Conservation (phyloP, 2,329 filamentous ascomycete species). For the Claviceps digitariae region DNA sequence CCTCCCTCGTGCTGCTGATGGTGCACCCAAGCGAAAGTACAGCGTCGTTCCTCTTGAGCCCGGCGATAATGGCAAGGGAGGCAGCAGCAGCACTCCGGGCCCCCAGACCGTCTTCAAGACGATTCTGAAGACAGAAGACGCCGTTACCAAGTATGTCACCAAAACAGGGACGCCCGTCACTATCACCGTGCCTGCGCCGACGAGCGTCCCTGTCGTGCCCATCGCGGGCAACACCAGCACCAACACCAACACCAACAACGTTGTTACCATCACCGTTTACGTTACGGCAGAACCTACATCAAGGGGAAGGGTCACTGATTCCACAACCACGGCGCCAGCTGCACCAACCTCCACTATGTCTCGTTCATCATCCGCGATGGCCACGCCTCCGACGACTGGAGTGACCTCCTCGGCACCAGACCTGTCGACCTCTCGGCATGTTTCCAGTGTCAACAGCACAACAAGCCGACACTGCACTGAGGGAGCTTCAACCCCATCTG, state of each 20-base stretch:
- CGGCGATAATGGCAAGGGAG: slow-evolving; percentile 10
- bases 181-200: slow-evolving; percentile 4
- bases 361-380: too few relatives aligned
- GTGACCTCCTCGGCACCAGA: neutral
- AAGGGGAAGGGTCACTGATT: neutral
- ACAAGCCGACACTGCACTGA: neutral
- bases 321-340: neutral
- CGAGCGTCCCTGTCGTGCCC: slow-evolving; percentile 17
- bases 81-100: neutral
- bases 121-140: slow-evolving; percentile 15
- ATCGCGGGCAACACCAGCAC: slow-evolving; percentile 9
- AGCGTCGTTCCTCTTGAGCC: slow-evolving; percentile 27
- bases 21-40: slow-evolving; percentile 19
- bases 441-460: neutral
- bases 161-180: slow-evolving; percentile 10
- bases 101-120: slow-evolving; percentile 15
- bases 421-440: too few relatives aligned
- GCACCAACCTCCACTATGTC: neutral
- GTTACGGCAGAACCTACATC: slow-evolving; percentile 1
- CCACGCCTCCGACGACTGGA: neutral
- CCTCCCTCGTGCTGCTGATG: slow-evolving; percentile 11
- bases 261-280: neutral
- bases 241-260: neutral
- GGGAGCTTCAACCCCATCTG: neutral
- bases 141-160: slow-evolving; percentile 14